Conservation (phyloP, 2,329 filamentous ascomycete genomes). For the Lecanicillium sp. region DNA sequence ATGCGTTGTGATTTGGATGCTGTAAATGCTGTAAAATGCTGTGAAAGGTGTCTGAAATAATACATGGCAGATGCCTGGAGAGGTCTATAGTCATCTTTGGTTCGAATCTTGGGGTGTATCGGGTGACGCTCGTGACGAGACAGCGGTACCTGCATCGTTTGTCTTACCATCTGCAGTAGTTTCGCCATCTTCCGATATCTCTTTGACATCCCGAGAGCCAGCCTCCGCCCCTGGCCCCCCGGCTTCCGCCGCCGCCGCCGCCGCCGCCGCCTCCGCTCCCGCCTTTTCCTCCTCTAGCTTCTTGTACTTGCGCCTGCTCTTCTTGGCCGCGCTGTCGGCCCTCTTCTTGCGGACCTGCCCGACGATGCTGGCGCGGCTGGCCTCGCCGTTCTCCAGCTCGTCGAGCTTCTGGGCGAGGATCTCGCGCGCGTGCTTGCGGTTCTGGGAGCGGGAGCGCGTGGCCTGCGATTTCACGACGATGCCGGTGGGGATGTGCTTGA, state of each 20-base stretch:
- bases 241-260: neutral
- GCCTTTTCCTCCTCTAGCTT: slow-evolving; percentile 48
- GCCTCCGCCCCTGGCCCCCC: too few species aligned
- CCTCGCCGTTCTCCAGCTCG: slow-evolving; percentile 62
- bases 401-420: slow-evolving; percentile 73
- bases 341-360: slow-evolving; percentile 58
- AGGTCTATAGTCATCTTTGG: too few species aligned
- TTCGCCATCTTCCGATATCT: too few species aligned
- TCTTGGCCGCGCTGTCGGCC: slow-evolving; percentile 73
- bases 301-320: slow-evolving; percentile 73
- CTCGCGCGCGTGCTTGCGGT: slow-evolving; percentile 75
- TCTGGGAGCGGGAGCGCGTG: slow-evolving; percentile 79
- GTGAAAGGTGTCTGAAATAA: too few species aligned
- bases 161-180: too few species aligned
- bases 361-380: slow-evolving; percentile 61
- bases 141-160: too few species aligned
- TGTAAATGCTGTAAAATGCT: too few species aligned
- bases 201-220: too few species aligned
- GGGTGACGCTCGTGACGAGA: too few species aligned
- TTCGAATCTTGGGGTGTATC: too few species aligned
- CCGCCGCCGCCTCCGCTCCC: slow-evolving; percentile 11
- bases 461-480: slow-evolving; percentile 92
- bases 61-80: too few species aligned
- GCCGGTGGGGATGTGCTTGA: slow-evolving; percentile 84
- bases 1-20: slow-evolving; percentile 24